Percentiles rank a stretch among this genome's conserved stretches.
phyloP scores from a whole-genome alignment of 371 early-diverging fungal genomes.

The Lichtheimia ornata region DNA sequence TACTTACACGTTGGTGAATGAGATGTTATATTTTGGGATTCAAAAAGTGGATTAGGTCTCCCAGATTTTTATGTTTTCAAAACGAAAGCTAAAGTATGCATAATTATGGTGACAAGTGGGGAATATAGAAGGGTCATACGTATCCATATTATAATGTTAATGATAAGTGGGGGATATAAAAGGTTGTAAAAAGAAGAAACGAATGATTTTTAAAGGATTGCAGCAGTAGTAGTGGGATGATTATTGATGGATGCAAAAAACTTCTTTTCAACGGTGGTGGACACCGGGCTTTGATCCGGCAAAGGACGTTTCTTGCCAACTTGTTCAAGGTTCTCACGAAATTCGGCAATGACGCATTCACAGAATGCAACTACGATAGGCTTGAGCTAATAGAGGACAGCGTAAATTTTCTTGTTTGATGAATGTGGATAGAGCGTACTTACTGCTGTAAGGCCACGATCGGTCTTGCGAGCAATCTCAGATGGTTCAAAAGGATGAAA shows the following conservation, averaged over 20 bases:
- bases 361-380: conserved; percentile 24
- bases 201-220: neutral
- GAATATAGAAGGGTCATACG: too few relatives aligned
- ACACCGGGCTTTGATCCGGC: neutral
- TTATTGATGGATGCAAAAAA: neutral
- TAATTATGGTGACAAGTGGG: too few relatives aligned
- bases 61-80: too few relatives aligned
- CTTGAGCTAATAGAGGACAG: conserved; percentile 16
- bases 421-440: neutral
- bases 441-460: conserved; percentile 40
- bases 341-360: conserved; percentile 33
- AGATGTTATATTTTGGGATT: too few relatives aligned
- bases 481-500: conserved; percentile 55
- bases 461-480: conserved; percentile 59
- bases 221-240: neutral
- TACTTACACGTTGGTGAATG: too few relatives aligned
- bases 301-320: conserved; percentile 9
- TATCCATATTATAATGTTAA: neutral
- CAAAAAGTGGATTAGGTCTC: too few relatives aligned
- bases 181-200: neutral
- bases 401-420: neutral
- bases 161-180: neutral
- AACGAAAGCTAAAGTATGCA: too few relatives aligned
- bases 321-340: conserved; percentile 27
- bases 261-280: neutral